A percentile compares a stretch with the other conserved stretches of the same genome.
Evolutionary conservation across 208 protist species (phyloP).

Genomic region (Leishmania lainsoni): DNA sequence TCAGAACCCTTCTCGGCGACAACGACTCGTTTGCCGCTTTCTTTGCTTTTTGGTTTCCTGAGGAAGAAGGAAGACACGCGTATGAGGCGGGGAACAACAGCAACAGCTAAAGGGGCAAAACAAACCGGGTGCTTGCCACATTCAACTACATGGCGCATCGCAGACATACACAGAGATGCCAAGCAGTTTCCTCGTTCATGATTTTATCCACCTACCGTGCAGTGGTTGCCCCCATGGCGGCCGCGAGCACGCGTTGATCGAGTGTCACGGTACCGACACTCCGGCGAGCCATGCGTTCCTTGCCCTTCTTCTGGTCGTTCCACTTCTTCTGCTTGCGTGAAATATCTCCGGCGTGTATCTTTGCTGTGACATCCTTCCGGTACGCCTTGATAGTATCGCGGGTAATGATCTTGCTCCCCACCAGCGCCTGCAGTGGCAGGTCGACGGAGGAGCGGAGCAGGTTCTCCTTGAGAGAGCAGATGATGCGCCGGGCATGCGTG

Average conservation of each 20-base stretch:
- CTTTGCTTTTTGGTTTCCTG: neutral
- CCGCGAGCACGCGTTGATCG: conserved; percentile 91
- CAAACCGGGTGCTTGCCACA: neutral
- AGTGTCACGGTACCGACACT: conserved; percentile 92
- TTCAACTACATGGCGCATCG: neutral
- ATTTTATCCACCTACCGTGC: conserved; percentile 18
- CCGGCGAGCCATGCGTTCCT: conserved; percentile 95
- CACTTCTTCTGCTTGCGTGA: conserved; percentile 97
- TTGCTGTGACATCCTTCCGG: conserved; percentile 94
- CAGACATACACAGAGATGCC: neutral
- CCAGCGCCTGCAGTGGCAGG: conserved; percentile 91
- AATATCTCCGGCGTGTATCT: conserved; percentile 96
- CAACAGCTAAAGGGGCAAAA: neutral
- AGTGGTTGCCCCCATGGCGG: conserved; percentile 82
- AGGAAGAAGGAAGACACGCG: neutral
- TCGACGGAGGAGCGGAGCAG: conserved; percentile 91
- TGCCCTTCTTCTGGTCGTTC: conserved; percentile 97
- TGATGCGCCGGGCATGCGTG: conserved; percentile 67
- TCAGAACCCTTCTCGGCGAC: neutral
- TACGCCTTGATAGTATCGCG: conserved; percentile 94
- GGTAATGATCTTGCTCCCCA: conserved; percentile 91
- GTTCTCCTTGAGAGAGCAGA: conserved; percentile 85
- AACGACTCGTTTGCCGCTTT: neutral
- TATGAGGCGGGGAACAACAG: too few relatives aligned
- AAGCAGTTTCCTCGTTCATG: neutral